Base-by-base conservation (phyloP, 257 asterid species). In the Solanum corneliomulleri region DNA sequence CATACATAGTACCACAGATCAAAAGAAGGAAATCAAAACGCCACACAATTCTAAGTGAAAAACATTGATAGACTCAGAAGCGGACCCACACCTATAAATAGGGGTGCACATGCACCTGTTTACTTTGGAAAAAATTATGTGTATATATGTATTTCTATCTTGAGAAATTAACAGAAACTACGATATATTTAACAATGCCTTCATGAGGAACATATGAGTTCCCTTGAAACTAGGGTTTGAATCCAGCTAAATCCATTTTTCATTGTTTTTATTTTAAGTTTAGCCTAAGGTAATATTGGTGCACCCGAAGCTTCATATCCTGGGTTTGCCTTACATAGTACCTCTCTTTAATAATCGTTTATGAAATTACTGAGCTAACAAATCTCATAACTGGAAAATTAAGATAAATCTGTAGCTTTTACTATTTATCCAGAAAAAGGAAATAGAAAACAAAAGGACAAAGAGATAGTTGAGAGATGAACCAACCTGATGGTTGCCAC, bases 401-500 rank as follows among this genome's bases (percentile, higher is more conserved):
- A 44, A 25, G 62, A 77, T 77, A 77, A 77, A 25, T 25, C 23
- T 77, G 62, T 77, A 77, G 44, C 64, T 23, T 77, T 44, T 8
- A 42, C 29, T 42, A 42, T 77, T 76, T 77, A 29, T 47, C 84
- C 27, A 80, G 25, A 16, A 27, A 27, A 47, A 8, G 37, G 47
- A 14, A 42, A 44, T 13, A 44, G n/a, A 25, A 44, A 76, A 42
- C 12, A 44, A n/a, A 75, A 41, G 11, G 58, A 41, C 35, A 16
- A 2, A 70, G 47, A 85, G 29, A 52, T 27, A 25, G 58, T 44
- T 56, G 77, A 60, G 87, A 49, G 6, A 20, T 82, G 85, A 62
- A 31, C 62, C 76, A 56, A 95, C 98, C 98, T 95, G 98, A 88
- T 95, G 98, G 84, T 90, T 92, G 90, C 98, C 98, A 86, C 98